These are phyloP conservation scores for Phycomyces blakesleeanus DNA, from an alignment of 192 early-diverging fungal genomes.

Conservation along the genomic window DNA sequence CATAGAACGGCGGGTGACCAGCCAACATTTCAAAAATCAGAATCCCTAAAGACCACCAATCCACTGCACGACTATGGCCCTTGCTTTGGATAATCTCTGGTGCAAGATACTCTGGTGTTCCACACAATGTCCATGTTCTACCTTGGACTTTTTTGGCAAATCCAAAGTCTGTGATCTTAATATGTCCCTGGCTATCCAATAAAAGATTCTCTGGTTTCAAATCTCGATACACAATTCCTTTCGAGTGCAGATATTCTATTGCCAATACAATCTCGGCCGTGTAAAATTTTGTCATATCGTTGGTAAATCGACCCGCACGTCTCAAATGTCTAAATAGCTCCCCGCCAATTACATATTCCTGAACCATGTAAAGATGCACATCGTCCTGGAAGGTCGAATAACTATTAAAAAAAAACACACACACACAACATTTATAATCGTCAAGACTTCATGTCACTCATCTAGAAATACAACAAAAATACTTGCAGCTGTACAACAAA, in stretches of 20 bases:
- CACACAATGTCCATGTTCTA: slow-evolving; percentile 85
- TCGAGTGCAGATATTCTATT: slow-evolving; percentile 77
- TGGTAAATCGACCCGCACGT: slow-evolving; percentile 73
- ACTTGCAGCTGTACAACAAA: slow-evolving; percentile 86
- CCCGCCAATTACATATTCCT: slow-evolving; percentile 84
- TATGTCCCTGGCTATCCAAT: slow-evolving; percentile 69
- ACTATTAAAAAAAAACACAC: slow-evolving; percentile 40
- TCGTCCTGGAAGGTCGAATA: slow-evolving; percentile 89
- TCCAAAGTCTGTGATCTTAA: slow-evolving; percentile 89
- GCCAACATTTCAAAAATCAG: slow-evolving; percentile 88
- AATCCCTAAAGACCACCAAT: slow-evolving; percentile 92
- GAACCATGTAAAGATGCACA: slow-evolving; percentile 77
- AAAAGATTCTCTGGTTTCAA: slow-evolving; percentile 78
- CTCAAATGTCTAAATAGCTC: slow-evolving; percentile 88
- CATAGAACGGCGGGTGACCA: slow-evolving; percentile 75
- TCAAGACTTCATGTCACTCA: no score
- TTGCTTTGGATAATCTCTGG: slow-evolving; percentile 84
- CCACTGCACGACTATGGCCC: slow-evolving; percentile 83
- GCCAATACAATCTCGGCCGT: slow-evolving; percentile 83
- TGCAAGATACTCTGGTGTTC: slow-evolving; percentile 86
- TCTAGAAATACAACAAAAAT: background rate
- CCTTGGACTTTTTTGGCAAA: slow-evolving; percentile 68
- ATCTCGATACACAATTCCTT: slow-evolving; percentile 85
- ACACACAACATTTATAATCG: no score
- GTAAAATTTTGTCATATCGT: slow-evolving; percentile 83